Evolutionary conservation across 148 eudicot species (phyloP).

Genomic region (Cornus kousa): DNA sequence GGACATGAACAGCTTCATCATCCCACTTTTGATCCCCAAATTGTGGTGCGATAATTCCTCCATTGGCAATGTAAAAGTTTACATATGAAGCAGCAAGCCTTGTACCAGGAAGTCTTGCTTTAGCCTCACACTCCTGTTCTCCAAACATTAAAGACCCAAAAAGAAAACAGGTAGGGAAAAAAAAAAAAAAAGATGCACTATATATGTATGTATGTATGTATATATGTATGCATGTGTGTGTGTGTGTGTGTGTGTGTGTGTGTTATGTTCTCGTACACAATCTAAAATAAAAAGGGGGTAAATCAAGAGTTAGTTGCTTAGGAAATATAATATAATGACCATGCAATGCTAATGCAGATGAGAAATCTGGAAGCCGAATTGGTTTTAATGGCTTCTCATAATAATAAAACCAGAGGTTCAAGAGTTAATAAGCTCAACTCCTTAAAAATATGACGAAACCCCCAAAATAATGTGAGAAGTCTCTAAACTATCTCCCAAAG

Average conservation of each 20-base stretch:
- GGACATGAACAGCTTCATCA: conserved; percentile 74
- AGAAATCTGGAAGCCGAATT: too few species aligned
- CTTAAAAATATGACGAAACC: not conserved
- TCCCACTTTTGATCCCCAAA: conserved; percentile 96
- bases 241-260: too few species aligned
- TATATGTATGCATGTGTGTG: too few species aligned
- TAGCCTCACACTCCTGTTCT: conserved; percentile 66
- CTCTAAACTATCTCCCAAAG: not conserved
- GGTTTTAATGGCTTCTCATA: not conserved
- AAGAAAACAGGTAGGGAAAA: not conserved
- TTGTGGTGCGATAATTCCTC: conserved; percentile 79
- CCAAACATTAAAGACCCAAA: conserved; percentile 2
- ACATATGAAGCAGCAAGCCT: conserved; percentile 96
- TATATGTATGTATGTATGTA: too few species aligned
- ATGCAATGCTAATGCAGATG: too few species aligned
- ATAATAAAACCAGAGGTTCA: not conserved
- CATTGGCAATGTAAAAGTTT: conserved; percentile 90
- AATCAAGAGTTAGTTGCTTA: too few species aligned
- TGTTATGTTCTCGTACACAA: not conserved
- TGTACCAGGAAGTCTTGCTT: conserved; percentile 69
- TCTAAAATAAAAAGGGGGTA: not conserved
- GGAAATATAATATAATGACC: too few species aligned
- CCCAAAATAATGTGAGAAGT: not conserved
- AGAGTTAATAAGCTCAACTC: not conserved
- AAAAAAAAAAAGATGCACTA: not conserved